These are phyloP conservation scores for Melanogaster broomeanus DNA, from an alignment of 768 basidiomycete genomes.

Conservation along the genomic window DNA sequence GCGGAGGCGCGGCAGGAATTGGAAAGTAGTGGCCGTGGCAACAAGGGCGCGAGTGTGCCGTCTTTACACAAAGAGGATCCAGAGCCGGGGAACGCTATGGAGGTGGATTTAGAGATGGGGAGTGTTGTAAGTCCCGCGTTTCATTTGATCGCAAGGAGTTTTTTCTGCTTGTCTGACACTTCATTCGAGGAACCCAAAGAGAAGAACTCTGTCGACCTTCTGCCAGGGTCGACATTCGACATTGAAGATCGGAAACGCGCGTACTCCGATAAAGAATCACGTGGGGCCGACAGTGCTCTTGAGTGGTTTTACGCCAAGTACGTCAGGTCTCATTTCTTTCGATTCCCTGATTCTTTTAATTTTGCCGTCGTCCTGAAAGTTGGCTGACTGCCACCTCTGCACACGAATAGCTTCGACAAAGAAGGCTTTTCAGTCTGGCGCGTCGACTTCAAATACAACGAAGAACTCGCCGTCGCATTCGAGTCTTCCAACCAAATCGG, in stretches of 20 bases:
- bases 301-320: slow-evolving; percentile 98
- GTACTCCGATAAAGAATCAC: slow-evolving; percentile 98
- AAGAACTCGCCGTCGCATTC: slow-evolving; percentile 88
- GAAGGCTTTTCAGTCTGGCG: slow-evolving; percentile 91
- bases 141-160: too few relatives aligned
- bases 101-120: too few relatives aligned
- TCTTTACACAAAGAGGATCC: too few relatives aligned
- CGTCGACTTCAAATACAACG: slow-evolving; percentile 96
- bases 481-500: slow-evolving; percentile 94
- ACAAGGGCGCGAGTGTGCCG: too few relatives aligned
- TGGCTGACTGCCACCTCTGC: slow-evolving; percentile 4
- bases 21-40: too few relatives aligned
- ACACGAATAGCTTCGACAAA: slow-evolving; percentile 68
- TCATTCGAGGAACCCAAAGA: slow-evolving; percentile 88
- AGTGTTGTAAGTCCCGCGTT: too few relatives aligned
- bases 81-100: too few relatives aligned
- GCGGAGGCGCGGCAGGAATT: slow-evolving; percentile 31
- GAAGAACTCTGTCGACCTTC: slow-evolving; percentile 92
- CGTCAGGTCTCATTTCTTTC: slow-evolving; percentile 20
- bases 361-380: background rate
- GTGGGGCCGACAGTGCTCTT: slow-evolving; percentile 74
- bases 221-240: slow-evolving; percentile 87
- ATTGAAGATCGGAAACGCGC: slow-evolving; percentile 97
- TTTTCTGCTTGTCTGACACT: too few relatives aligned
- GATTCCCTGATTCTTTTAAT: too few relatives aligned